Evolutionary conservation across 306 rosid genomes (phyloP).

Genomic region (Vicia villosa): DNA sequence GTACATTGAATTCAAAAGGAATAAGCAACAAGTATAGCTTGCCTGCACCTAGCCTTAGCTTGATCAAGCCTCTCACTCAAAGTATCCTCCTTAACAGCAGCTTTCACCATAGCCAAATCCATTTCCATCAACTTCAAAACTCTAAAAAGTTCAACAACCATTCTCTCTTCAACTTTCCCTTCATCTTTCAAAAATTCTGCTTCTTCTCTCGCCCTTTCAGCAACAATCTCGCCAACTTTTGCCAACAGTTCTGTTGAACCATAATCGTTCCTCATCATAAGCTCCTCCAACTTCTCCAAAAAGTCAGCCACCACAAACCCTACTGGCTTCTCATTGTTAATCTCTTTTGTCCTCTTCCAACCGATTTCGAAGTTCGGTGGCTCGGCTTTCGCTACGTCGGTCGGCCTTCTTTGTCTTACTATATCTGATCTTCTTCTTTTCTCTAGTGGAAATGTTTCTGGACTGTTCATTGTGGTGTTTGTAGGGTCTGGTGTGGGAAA

Average conservation of each 20-base stretch:
- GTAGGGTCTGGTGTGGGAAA: slow-evolving; percentile 55
- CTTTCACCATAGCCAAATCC: slow-evolving; percentile 93
- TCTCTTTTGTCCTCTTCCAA: slow-evolving; percentile 91
- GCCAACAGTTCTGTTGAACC: slow-evolving; percentile 73
- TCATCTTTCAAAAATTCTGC: slow-evolving; percentile 74
- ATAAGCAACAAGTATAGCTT: slow-evolving; percentile 88
- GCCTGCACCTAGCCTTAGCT: slow-evolving; percentile 96
- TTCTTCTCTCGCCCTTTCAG: slow-evolving; percentile 91
- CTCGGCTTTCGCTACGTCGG: slow-evolving; percentile 50
- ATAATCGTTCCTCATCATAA: slow-evolving; percentile 69
- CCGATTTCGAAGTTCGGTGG: slow-evolving; percentile 88
- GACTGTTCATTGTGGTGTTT: slow-evolving; percentile 52
- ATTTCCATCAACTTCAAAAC: slow-evolving; percentile 87
- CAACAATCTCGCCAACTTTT: slow-evolving; percentile 82
- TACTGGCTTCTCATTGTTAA: slow-evolving; percentile 66
- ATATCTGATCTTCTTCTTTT: slow-evolving; percentile 82
- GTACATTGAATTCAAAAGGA: slow-evolving; percentile 54
- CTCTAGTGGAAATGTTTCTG: slow-evolving; percentile 78
- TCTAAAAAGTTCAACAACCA: slow-evolving; percentile 79
- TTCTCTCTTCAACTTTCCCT: slow-evolving; percentile 89
- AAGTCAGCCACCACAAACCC: slow-evolving; percentile 83
- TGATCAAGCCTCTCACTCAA: slow-evolving; percentile 67
- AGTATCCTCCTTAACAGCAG: slow-evolving; percentile 84
- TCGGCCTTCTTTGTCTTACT: slow-evolving; percentile 46
- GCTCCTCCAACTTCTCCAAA: slow-evolving; percentile 73